Evolutionary conservation across 2,329 filamentous ascomycete species (phyloP), one percentile per base, ranked within the genome.

Genomic region (Fusarium chaquense): DNA sequence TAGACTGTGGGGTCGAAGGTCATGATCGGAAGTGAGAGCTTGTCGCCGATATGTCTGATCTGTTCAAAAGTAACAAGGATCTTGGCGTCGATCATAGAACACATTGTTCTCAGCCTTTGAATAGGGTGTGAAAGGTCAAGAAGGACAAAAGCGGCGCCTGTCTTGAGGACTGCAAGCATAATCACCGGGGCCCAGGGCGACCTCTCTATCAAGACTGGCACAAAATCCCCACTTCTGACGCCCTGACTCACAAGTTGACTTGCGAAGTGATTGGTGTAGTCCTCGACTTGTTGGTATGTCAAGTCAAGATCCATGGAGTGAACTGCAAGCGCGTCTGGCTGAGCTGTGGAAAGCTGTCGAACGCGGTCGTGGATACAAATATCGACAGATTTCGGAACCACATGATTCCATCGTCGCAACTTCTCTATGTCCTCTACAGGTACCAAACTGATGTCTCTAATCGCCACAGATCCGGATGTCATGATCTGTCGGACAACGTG

Each of bases 171-270:
- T 2, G 57, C 49, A 1, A 59, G 7, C 41, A 59, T 59, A 16
- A 55, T 7, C 1, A 59, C 41, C 20, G 57, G 49, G 16, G 33
- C 50, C 57, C 57, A 59, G 6, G 50, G 49, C 6, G 57, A 54
- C 22, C 50, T 46, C 1, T 59, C 33, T 1, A 38, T 18, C 2
- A 38, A 13, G 3, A 59, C 20, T 4, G 57, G 57, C 5, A 59
- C 57, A 28, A 46, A 40, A 16, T 59, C 26, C 5, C 57, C 57
- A 4, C 20, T 6, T 3, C 11, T 22, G 13, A 55, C 33, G 4
- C 50, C 49, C 20, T 16, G 8, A 35, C 13, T 33, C 1, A 18
- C 11, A 2, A 59, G n/a, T 10, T 16, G 9, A 15, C 9, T 16
- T 26, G 49, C 33, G 9, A 59, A 45, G 10, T 1, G 8, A n/a